These are phyloP conservation scores for Kazachstania viticola DNA, from an alignment of 805 yeast genomes.

Conservation along the genomic window DNA sequence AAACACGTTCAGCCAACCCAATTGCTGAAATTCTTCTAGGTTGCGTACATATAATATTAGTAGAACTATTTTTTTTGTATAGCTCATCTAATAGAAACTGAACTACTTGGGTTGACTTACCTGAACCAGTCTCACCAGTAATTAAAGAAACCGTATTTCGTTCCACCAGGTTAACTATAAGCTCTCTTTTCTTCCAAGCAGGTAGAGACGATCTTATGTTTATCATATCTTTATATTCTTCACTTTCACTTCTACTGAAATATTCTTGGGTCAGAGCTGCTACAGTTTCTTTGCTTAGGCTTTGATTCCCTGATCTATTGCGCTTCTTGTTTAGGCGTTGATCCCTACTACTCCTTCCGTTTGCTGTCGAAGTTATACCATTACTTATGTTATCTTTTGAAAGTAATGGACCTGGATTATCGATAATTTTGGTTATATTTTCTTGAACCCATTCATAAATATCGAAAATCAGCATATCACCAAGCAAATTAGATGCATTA, in stretches of 20 bases:
- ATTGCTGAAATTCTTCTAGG: slow-evolving; percentile 94
- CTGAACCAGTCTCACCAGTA: slow-evolving; percentile 97
- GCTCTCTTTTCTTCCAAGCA: slow-evolving; percentile 63
- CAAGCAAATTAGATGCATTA: slow-evolving; percentile 36
- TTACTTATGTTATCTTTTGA: slow-evolving; percentile 3
- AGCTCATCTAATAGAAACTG: slow-evolving; percentile 75
- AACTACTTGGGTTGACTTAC: slow-evolving; percentile 89
- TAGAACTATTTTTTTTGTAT: slow-evolving; percentile 31
- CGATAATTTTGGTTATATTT: slow-evolving; percentile 43
- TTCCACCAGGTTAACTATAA: slow-evolving; percentile 45
- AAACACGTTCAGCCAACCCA: slow-evolving; percentile 86
- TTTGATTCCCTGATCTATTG: background rate
- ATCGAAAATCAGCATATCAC: slow-evolving; percentile 58
- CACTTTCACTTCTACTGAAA: slow-evolving; percentile 20
- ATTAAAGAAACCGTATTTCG: slow-evolving; percentile 56
- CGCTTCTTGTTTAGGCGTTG: background rate
- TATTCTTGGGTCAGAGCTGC: slow-evolving; percentile 28
- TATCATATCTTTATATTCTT: slow-evolving; percentile 32
- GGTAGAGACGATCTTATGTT: slow-evolving; percentile 50
- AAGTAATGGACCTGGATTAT: slow-evolving; percentile 64
- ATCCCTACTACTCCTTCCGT: too few relatives aligned
- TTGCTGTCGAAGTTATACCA: too few relatives aligned
- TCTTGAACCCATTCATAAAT: slow-evolving; percentile 73
- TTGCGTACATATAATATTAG: slow-evolving; percentile 76
- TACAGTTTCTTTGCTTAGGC: slow-evolving; percentile 6